These are phyloP conservation scores for Nicotiana tomentosiformis DNA, from an alignment of 257 asterid genomes.

Conservation along the genomic window DNA sequence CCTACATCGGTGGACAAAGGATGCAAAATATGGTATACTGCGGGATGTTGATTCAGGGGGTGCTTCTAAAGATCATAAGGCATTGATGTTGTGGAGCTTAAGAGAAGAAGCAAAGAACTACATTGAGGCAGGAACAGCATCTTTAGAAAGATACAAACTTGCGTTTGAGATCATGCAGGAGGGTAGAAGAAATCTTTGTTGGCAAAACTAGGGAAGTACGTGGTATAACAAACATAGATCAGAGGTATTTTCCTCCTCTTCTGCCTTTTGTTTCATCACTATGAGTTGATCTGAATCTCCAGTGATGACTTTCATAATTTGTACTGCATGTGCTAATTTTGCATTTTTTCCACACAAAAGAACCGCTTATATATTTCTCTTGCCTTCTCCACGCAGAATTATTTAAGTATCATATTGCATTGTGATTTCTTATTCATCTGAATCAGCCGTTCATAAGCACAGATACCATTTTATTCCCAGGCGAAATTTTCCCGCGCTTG, in stretches of 20 bases:
- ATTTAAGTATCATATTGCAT: not conserved
- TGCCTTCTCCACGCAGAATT: not conserved
- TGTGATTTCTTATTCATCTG: conserved; percentile 18
- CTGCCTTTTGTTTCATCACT: conserved; percentile 11
- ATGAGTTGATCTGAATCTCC: conserved; percentile 14
- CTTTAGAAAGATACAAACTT: conserved; percentile 70
- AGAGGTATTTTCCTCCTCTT: conserved; percentile 21
- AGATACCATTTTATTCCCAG: conserved; percentile 2
- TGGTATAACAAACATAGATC: conserved; percentile 18
- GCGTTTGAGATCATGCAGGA: conserved; percentile 95
- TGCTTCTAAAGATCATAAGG: conserved; percentile 57
- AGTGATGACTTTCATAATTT: conserved; percentile 9
- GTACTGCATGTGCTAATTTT: conserved; percentile 16
- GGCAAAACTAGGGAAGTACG: conserved; percentile 52
- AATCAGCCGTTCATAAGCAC: conserved; percentile 22
- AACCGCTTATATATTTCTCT: not conserved
- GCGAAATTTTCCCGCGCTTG: not conserved
- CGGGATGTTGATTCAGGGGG: conserved; percentile 75
- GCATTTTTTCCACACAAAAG: not conserved
- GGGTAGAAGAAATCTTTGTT: conserved; percentile 80
- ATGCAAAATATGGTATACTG: conserved; percentile 61
- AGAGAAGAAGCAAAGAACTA: conserved; percentile 79
- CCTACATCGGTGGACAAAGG: conserved; percentile 83
- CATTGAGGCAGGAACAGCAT: conserved; percentile 72
- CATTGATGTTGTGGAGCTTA: conserved; percentile 85